Conservation (phyloP, 179 eudicot genomes). For the Silene coronaria region DNA sequence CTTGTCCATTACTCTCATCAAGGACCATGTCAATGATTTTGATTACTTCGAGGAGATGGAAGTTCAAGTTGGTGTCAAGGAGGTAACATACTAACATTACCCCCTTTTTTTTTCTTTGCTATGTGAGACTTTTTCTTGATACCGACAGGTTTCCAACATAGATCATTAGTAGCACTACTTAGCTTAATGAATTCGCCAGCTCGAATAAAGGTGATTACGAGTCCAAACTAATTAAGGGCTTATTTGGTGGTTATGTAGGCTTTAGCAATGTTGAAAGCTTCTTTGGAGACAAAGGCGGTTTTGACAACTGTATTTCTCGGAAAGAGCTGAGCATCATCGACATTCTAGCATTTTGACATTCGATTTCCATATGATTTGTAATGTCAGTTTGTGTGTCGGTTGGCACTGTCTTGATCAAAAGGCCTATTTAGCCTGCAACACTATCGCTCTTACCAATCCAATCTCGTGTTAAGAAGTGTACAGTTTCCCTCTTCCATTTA, state of each 20-base stretch:
- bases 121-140: not conserved
- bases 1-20: constrained; percentile 29
- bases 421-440: not conserved
- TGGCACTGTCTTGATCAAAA: not conserved
- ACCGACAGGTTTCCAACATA: not conserved
- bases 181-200: no score
- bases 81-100: not conserved
- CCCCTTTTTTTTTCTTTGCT: not conserved
- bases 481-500: not conserved
- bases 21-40: constrained; percentile 25
- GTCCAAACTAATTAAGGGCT: not conserved
- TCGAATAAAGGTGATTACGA: not conserved
- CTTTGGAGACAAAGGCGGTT: not conserved
- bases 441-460: not conserved
- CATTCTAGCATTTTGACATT: not conserved
- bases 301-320: not conserved
- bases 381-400: not conserved
- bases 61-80: constrained; percentile 24
- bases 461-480: no score
- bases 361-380: not conserved
- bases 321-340: not conserved
- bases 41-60: constrained; percentile 20
- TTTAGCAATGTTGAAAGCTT: not conserved
- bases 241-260: not conserved
- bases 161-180: no score